phyloP scores from a whole-genome alignment of 805 yeast species.

The Metschnikowia anglica region DNA sequence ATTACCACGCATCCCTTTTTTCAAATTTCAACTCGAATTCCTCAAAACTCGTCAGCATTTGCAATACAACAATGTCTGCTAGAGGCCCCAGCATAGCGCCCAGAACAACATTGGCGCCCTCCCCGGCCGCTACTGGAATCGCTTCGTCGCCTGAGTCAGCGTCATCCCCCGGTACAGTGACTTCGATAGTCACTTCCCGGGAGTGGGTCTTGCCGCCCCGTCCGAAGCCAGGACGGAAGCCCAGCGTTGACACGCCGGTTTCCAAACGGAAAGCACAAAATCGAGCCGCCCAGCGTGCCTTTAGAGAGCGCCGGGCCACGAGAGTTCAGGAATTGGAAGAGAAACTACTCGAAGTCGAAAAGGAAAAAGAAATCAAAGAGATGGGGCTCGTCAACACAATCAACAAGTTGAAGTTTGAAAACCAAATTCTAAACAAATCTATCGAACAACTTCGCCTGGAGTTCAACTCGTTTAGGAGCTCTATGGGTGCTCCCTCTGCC shows the following conservation, averaged over 20 bases:
- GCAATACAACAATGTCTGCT: no score
- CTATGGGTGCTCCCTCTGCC: constrained; percentile 3
- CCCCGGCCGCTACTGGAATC: constrained; percentile 17
- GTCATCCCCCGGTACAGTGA: constrained; percentile 22
- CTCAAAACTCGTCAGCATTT: not conserved
- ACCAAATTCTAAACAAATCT: constrained; percentile 41
- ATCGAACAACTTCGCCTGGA: constrained; percentile 44
- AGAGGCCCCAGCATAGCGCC: constrained; percentile 23
- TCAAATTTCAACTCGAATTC: no score
- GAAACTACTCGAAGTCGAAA: constrained; percentile 63
- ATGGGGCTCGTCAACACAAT: constrained; percentile 53
- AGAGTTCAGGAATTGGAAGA: constrained; percentile 76
- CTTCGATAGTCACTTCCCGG: constrained; percentile 56
- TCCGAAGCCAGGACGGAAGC: constrained; percentile 62
- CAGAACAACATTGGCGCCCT: constrained; percentile 18
- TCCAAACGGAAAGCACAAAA: constrained; percentile 87
- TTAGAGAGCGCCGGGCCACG: constrained; percentile 82
- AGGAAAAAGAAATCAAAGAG: constrained; percentile 61
- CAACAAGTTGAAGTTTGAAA: constrained; percentile 47
- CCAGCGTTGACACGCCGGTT: constrained; percentile 75
- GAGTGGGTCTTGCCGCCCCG: constrained; percentile 64
- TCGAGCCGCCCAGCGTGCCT: constrained; percentile 91
- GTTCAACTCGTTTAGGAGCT: constrained; percentile 20
- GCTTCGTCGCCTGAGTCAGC: constrained; percentile 21
- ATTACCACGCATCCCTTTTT: no score